Percentiles rank a stretch among this genome's conserved stretches.
phyloP scores from a whole-genome alignment of 768 basidiomycete genomes.

The Collybia sp. region DNA sequence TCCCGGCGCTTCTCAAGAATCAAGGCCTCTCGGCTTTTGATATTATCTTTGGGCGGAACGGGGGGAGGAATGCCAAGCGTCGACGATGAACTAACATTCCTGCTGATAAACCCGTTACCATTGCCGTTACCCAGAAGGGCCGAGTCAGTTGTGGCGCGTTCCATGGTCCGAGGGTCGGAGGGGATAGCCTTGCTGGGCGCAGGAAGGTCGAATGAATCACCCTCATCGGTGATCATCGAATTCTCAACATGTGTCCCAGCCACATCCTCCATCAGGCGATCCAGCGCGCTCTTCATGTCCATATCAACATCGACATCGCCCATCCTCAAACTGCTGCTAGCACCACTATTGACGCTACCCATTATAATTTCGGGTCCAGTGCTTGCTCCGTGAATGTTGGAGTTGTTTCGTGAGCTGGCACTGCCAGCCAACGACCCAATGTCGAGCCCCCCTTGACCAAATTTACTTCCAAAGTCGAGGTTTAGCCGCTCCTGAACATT shows the following conservation, averaged over 20 bases:
- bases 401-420: slow-evolving; percentile 4
- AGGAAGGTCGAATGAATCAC: slow-evolving; percentile 32
- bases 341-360: slow-evolving; percentile 20
- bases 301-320: slow-evolving; percentile 54
- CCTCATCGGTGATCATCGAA: slow-evolving; percentile 37
- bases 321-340: slow-evolving; percentile 33
- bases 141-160: slow-evolving; percentile 52
- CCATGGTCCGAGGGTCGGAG: slow-evolving; percentile 19
- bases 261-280: slow-evolving; percentile 70
- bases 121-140: slow-evolving; percentile 30
- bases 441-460: slow-evolving; percentile 34
- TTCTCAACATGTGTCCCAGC: slow-evolving; percentile 37
- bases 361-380: slow-evolving; percentile 5
- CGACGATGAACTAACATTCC: slow-evolving; percentile 39
- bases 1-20: slow-evolving; percentile 69
- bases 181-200: slow-evolving; percentile 15
- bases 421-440: slow-evolving; percentile 13
- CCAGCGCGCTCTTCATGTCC: slow-evolving; percentile 72
- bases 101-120: slow-evolving; percentile 30
- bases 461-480: slow-evolving; percentile 46
- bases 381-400: slow-evolving; percentile 1
- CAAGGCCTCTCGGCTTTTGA: slow-evolving; percentile 57
- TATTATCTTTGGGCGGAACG: slow-evolving; percentile 62
- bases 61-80: slow-evolving; percentile 38
- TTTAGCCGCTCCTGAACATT: slow-evolving; percentile 21